Conservation (phyloP, 2,329 filamentous ascomycete species). For the Colletotrichum caudatum region DNA sequence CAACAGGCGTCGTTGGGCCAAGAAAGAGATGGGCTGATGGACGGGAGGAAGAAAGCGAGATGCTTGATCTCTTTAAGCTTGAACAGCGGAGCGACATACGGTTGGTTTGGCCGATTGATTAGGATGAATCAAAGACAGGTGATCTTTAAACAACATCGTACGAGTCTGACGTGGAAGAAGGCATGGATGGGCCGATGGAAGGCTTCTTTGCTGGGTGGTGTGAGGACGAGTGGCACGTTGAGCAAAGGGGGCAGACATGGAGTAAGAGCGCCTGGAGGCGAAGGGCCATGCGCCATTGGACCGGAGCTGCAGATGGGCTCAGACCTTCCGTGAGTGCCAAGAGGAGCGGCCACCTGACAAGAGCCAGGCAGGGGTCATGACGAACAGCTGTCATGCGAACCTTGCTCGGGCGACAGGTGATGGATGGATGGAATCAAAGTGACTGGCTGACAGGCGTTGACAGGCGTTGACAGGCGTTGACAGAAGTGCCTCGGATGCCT, state of each 20-base stretch:
- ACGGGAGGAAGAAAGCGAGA: conserved; percentile 25
- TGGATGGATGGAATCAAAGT: conserved; percentile 11
- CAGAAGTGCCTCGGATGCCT: no score
- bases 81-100: conserved; percentile 32
- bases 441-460: conserved; percentile 14
- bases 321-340: conserved; percentile 21
- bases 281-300: conserved; percentile 21
- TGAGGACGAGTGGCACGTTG: conserved; percentile 24
- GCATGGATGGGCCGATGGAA: conserved; percentile 39
- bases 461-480: background rate
- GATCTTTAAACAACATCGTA: conserved; percentile 43
- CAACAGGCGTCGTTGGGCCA: conserved; percentile 33
- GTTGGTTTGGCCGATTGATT: conserved; percentile 27
- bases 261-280: background rate
- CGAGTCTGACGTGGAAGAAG: conserved; percentile 38
- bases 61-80: conserved; percentile 39
- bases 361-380: background rate
- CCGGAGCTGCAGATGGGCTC: conserved; percentile 25
- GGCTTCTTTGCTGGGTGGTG: conserved; percentile 36
- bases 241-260: conserved; percentile 23
- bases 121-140: conserved; percentile 39
- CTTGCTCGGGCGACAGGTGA: conserved; percentile 31
- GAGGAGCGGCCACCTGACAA: conserved; percentile 14
- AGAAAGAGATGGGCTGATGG: conserved; percentile 29
- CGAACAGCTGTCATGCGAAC: conserved; percentile 18